These are phyloP conservation scores for Dinochytrium kinnereticum DNA, from an alignment of 371 early-diverging fungal species.

Conservation along the genomic window DNA sequence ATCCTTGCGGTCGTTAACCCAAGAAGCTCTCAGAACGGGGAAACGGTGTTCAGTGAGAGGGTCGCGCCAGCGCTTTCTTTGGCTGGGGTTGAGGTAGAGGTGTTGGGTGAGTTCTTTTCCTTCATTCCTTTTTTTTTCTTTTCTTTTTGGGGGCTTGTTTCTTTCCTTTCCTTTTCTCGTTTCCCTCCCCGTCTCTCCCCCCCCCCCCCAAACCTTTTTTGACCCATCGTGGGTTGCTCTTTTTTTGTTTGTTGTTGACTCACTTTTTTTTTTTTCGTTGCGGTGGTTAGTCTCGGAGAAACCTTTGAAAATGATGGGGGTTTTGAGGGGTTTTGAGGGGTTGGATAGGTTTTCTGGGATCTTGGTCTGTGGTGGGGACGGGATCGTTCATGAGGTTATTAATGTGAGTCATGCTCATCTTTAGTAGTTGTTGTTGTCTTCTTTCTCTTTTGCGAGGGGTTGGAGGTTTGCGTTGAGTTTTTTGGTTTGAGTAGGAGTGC, in stretches of 20 bases:
- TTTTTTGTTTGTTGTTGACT: not conserved
- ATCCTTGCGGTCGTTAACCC: conserved; percentile 13
- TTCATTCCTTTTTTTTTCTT: not conserved
- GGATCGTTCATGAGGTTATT: conserved; percentile 10
- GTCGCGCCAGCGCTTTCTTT: not conserved
- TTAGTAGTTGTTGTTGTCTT: no score
- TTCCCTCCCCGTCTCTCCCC: no score
- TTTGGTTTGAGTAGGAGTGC: no score
- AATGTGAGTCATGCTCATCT: no score
- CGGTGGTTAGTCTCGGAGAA: conserved; percentile 17
- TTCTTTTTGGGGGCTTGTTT: no score
- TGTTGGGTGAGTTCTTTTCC: conserved; percentile 1
- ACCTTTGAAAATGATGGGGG: conserved; percentile 12
- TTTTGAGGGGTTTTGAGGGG: not conserved
- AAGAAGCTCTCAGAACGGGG: not conserved
- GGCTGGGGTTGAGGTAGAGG: not conserved
- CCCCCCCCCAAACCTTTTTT: not conserved
- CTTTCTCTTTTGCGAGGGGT: no score
- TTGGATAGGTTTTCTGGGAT: not conserved
- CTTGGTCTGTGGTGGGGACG: conserved; percentile 13
- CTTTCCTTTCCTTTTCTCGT: no score
- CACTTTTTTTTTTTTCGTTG: not conserved
- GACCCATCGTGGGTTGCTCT: not conserved
- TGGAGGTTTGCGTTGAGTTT: no score
- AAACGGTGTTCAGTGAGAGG: not conserved